phyloP scores from a whole-genome alignment of 805 yeast species.

The Ogataea degrootiae region DNA sequence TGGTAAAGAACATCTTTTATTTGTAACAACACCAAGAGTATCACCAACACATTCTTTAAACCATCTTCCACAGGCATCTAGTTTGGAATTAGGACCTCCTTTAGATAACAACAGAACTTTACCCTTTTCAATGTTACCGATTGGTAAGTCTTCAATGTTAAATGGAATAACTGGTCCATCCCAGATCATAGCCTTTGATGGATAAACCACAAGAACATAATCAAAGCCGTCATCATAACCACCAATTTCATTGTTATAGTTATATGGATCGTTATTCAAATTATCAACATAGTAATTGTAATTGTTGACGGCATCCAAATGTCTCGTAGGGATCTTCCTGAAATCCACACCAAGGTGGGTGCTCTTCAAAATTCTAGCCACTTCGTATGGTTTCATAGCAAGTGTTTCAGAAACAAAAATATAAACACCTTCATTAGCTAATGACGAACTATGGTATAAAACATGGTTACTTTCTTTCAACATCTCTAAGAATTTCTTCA shows the following conservation, averaged over 20 bases:
- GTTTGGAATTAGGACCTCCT: slow-evolving; percentile 54
- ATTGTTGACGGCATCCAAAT: slow-evolving; percentile 26
- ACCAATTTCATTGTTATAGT: slow-evolving; percentile 5
- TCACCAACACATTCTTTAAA: slow-evolving; percentile 58
- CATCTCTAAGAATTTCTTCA: slow-evolving; percentile 49
- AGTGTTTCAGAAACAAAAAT: slow-evolving; percentile 69
- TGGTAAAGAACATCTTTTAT: slow-evolving; percentile 64
- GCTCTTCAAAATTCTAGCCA: slow-evolving; percentile 40
- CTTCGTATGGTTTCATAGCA: slow-evolving; percentile 36
- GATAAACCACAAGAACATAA: slow-evolving; percentile 68
- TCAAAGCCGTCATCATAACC: slow-evolving; percentile 32
- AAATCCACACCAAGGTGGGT: slow-evolving; percentile 50
- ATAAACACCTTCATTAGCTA: slow-evolving; percentile 73
- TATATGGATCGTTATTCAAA: slow-evolving; percentile 5
- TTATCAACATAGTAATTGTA: slow-evolving; percentile 22
- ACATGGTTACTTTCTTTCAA: slow-evolving; percentile 68
- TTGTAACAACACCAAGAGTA: slow-evolving; percentile 47
- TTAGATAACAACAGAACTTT: slow-evolving; percentile 63
- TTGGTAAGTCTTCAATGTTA: slow-evolving; percentile 40
- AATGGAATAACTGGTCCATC: slow-evolving; percentile 70
- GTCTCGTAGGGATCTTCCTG: slow-evolving; percentile 29
- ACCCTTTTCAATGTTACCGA: slow-evolving; percentile 61
- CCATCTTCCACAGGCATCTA: slow-evolving; percentile 50
- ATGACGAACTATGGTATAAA: slow-evolving; percentile 59
- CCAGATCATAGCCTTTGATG: slow-evolving; percentile 86